Percentiles rank a stretch among this genome's conserved stretches.
These are phyloP conservation scores for Ophiocordyceps polyrhachis-furcata DNA, from an alignment of 2,329 filamentous ascomycete species.

Conservation along the genomic window DNA sequence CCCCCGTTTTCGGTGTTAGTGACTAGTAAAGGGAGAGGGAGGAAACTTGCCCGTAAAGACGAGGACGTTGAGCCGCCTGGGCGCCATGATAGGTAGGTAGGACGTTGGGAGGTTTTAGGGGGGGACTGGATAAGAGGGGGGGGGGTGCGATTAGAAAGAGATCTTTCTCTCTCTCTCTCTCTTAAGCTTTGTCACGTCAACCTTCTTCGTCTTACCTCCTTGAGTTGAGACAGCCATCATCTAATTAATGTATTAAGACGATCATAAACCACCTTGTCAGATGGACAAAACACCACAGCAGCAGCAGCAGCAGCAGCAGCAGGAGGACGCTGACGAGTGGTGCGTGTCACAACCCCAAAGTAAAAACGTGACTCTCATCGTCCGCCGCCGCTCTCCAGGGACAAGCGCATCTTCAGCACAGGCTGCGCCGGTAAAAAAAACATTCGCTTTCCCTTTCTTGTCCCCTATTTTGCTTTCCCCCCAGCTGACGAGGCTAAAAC, in stretches of 20 bases:
- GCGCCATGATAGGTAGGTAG: constrained; percentile 30
- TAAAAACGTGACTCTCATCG: background rate
- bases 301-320: background rate
- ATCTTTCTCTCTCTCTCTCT: too few relatives aligned
- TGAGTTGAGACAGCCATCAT: too few relatives aligned
- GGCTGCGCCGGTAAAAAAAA: constrained; percentile 57
- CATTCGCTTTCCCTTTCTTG: constrained; percentile 4
- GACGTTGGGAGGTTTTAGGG: background rate
- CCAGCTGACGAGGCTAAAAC: background rate
- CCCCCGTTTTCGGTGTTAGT: background rate
- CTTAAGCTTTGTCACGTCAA: too few relatives aligned
- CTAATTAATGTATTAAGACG: too few relatives aligned
- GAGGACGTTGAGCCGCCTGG: constrained; percentile 68
- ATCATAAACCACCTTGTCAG: background rate
- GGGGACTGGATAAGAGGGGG: too few relatives aligned
- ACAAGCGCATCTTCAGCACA: constrained; percentile 93
- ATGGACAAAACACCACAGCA: background rate
- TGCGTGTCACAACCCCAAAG: constrained; percentile 26
- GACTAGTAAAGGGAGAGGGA: constrained; percentile 4
- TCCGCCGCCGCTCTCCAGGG: constrained; percentile 36
- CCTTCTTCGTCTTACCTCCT: too few relatives aligned
- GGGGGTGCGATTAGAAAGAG: too few relatives aligned
- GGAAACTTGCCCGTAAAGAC: constrained; percentile 74
- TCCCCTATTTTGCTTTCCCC: background rate
- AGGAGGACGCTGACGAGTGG: constrained; percentile 75